A percentile compares a stretch with the other conserved stretches of the same genome.
Evolutionary conservation across 257 asterid genomes (phyloP).

Genomic region (Scutellaria galericulata): DNA sequence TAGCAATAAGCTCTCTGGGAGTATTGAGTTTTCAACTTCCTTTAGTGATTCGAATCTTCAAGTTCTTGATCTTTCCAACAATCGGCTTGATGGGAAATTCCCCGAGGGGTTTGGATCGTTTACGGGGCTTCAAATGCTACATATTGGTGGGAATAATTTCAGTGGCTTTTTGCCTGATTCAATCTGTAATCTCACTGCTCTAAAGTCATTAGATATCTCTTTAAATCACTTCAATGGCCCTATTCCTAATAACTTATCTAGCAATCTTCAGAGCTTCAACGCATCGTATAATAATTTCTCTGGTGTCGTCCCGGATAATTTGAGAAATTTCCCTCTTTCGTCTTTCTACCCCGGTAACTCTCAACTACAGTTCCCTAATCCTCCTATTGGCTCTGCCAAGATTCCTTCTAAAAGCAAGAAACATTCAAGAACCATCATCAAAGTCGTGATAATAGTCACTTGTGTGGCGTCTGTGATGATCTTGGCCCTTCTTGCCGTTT

Average conservation of each 20-base stretch:
- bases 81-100: constrained; percentile 58
- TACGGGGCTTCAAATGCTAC: constrained; percentile 56
- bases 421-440: constrained; percentile 48
- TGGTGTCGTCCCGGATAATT: constrained; percentile 85
- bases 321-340: constrained; percentile 77
- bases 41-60: constrained; percentile 55
- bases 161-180: constrained; percentile 78
- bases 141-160: constrained; percentile 70
- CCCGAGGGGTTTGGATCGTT: constrained; percentile 72
- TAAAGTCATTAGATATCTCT: constrained; percentile 67
- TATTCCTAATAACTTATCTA: constrained; percentile 67
- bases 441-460: constrained; percentile 56
- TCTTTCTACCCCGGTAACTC: constrained; percentile 94
- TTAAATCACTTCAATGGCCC: constrained; percentile 73
- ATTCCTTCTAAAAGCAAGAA: constrained; percentile 46
- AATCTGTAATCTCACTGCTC: constrained; percentile 51
- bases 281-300: constrained; percentile 84
- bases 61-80: constrained; percentile 75
- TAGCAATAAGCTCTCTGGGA: constrained; percentile 65
- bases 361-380: constrained; percentile 70
- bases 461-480: constrained; percentile 58
- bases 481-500: constrained; percentile 53
- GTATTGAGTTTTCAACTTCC: constrained; percentile 55
- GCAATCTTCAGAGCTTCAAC: constrained; percentile 68
- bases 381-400: constrained; percentile 60